These are phyloP conservation scores for Erodium trifolium DNA, from an alignment of 441 rosid species.

Conservation along the genomic window DNA sequence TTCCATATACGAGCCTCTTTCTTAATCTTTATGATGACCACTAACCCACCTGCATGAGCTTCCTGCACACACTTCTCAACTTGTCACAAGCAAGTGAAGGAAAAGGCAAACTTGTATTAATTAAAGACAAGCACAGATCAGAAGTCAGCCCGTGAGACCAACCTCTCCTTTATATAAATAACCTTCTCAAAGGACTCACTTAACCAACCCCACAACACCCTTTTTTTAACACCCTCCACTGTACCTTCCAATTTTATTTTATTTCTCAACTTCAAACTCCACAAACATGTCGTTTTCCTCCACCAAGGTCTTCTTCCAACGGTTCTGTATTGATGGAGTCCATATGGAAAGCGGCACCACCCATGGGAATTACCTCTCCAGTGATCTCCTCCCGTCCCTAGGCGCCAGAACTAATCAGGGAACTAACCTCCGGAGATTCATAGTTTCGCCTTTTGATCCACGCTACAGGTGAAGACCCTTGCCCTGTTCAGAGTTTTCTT, in stretches of 20 bases:
- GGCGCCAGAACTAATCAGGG: conserved; percentile 82
- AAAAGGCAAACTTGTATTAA: conserved; percentile 19
- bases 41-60: conserved; percentile 27
- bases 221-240: background rate
- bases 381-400: conserved; percentile 87
- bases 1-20: conserved; percentile 21
- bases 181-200: conserved; percentile 28
- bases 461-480: conserved; percentile 50
- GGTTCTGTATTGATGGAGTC: conserved; percentile 68
- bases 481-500: background rate
- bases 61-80: conserved; percentile 25
- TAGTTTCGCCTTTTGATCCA: conserved; percentile 72
- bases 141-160: conserved; percentile 7
- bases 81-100: conserved; percentile 25
- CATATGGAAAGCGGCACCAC: conserved; percentile 31
- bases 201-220: conserved; percentile 21
- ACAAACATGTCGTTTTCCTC: conserved; percentile 48
- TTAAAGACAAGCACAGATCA: background rate
- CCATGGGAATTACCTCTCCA: conserved; percentile 49
- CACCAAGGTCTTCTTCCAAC: conserved; percentile 52
- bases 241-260: background rate
- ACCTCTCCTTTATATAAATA: conserved; percentile 8
- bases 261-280: background rate
- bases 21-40: conserved; percentile 30
- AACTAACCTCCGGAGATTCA: conserved; percentile 60